phyloP scores from a whole-genome alignment of 352 stramenopile genomes.

The Phytophthora tubulina region DNA sequence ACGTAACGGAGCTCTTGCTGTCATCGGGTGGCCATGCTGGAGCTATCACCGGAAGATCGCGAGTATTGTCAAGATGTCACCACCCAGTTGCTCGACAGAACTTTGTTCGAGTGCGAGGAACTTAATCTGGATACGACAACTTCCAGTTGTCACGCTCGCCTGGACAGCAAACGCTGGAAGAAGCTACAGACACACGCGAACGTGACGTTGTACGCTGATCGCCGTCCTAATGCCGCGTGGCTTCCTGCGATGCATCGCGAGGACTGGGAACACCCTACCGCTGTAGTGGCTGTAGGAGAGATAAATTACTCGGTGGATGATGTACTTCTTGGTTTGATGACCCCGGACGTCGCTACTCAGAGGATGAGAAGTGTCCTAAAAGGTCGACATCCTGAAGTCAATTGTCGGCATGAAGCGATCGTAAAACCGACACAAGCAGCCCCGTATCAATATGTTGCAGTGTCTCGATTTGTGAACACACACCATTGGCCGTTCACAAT shows the following conservation, averaged over 20 bases:
- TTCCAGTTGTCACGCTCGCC: conserved; percentile 5
- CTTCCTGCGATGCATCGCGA: conserved; percentile 26
- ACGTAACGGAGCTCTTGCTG: neutral
- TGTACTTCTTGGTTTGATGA: conserved; percentile 22
- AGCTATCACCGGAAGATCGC: conserved; percentile 22
- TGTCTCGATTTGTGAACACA: conserved; percentile 28
- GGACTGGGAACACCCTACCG: conserved; percentile 29
- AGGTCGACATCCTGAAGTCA: conserved; percentile 18
- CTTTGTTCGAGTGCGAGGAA: conserved; percentile 30
- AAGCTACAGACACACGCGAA: conserved; percentile 30
- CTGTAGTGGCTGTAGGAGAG: conserved; percentile 25
- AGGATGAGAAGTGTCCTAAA: conserved; percentile 25
- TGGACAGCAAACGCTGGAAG: conserved; percentile 33
- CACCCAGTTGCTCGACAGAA: conserved; percentile 29
- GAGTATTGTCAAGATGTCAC: conserved; percentile 31
- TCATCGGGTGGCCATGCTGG: conserved; percentile 12
- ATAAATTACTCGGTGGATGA: conserved; percentile 33
- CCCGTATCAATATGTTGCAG: conserved; percentile 23
- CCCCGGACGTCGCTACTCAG: conserved; percentile 24
- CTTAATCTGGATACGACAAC: conserved; percentile 12
- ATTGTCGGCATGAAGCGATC: conserved; percentile 19
- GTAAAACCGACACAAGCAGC: conserved; percentile 5
- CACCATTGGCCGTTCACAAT: conserved; percentile 32
- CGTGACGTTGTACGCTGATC: conserved; percentile 36
- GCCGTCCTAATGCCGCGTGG: conserved; percentile 28